Conservation (phyloP, 169 alveolate genomes). For the Sarcocystis neurona region DNA sequence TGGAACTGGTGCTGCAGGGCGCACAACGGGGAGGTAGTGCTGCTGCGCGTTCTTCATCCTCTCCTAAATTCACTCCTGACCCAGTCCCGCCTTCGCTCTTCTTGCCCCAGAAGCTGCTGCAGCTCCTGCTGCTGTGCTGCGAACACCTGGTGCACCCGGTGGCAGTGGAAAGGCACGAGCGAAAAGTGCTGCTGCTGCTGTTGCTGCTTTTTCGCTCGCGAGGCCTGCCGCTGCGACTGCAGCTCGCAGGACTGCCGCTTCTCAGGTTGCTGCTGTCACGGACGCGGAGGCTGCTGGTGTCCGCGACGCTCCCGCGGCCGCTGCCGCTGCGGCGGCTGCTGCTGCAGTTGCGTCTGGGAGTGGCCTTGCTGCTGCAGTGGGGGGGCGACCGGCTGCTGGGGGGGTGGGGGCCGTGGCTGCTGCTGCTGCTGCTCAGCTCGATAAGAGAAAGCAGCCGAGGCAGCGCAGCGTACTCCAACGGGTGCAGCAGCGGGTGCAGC, state of each 20-base stretch:
- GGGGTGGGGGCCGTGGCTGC: conserved; percentile 13
- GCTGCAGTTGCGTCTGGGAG: conserved; percentile 14
- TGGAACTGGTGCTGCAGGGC: background rate
- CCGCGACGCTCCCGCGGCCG: background rate
- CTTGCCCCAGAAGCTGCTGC: background rate
- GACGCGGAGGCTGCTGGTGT: background rate
- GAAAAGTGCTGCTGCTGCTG: too few relatives aligned
- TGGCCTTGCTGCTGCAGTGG: background rate
- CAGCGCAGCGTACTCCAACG: conserved; percentile 26
- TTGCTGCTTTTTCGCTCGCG: background rate
- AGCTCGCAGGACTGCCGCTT: too few relatives aligned
- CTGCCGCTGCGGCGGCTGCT: background rate
- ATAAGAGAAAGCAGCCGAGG: conserved; percentile 8
- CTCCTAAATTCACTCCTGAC: too few relatives aligned
- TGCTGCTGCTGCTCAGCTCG: conserved; percentile 48
- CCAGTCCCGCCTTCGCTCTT: background rate
- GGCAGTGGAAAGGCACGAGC: too few relatives aligned
- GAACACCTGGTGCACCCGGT: too few relatives aligned
- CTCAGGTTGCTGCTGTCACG: conserved; percentile 24
- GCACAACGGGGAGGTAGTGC: too few relatives aligned
- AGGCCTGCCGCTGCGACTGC: background rate
- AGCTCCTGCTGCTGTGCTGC: background rate
- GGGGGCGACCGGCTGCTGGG: background rate
- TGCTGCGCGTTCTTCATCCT: too few relatives aligned
- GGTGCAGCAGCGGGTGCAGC: conserved; percentile 20